Percentiles rank a stretch among this genome's conserved stretches.
These are phyloP conservation scores for Calonectria crousiana DNA, from an alignment of 2,329 filamentous ascomycete genomes.

Conservation along the genomic window DNA sequence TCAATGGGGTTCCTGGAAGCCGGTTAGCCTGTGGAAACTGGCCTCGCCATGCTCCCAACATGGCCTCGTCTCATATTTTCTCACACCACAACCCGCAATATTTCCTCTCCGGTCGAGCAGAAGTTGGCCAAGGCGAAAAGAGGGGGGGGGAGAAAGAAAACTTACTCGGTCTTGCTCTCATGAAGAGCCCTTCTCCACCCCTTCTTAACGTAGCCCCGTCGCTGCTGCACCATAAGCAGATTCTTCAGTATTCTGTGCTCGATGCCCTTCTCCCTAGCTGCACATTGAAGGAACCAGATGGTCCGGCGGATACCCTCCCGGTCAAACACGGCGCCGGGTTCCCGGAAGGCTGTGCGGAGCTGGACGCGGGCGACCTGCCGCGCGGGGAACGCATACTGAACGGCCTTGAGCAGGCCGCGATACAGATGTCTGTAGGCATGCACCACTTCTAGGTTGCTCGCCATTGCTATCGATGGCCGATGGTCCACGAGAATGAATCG, in stretches of 20 bases:
- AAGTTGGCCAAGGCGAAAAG: background rate
- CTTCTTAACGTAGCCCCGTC: constrained; percentile 24
- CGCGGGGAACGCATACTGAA: constrained; percentile 78
- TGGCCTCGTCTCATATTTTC: background rate
- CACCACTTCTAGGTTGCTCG: constrained; percentile 58
- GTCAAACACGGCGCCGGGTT: constrained; percentile 59
- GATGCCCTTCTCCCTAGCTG: constrained; percentile 71
- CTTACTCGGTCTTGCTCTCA: constrained; percentile 43
- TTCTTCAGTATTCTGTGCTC: constrained; percentile 82
- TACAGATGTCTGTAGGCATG: constrained; percentile 79
- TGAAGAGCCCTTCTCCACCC: constrained; percentile 37
- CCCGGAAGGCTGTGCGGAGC: constrained; percentile 70
- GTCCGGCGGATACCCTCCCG: constrained; percentile 71
- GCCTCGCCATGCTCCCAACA: background rate
- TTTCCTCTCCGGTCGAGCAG: background rate
- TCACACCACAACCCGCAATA: background rate
- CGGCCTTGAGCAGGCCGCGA: constrained; percentile 74
- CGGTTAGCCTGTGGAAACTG: constrained; percentile 12
- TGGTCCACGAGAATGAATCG: background rate
- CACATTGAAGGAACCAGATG: constrained; percentile 76
- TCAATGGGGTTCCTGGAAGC: constrained; percentile 32
- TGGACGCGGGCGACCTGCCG: constrained; percentile 72
- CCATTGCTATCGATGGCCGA: constrained; percentile 32
- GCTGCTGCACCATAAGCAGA: constrained; percentile 58
- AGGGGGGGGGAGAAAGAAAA: constrained; percentile 3